Conservation (phyloP, 202 grass and related monocot genomes). For the Bolboschoenoplectus hybrid region DNA sequence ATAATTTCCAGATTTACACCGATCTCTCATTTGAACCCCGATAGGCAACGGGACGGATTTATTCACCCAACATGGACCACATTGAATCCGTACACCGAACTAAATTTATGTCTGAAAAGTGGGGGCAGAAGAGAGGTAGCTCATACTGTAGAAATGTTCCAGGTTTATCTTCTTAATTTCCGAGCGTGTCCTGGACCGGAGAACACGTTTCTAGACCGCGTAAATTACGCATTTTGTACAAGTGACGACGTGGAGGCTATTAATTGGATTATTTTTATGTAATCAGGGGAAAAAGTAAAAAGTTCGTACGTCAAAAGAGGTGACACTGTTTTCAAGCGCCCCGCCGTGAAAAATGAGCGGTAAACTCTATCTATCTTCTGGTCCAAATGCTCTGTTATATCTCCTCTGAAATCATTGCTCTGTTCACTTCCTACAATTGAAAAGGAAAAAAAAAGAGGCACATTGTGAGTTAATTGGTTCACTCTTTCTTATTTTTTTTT, state of each 20-base stretch:
- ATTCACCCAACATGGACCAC: background rate
- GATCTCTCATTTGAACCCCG: background rate
- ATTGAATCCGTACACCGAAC: constrained; percentile 4
- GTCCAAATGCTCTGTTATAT: background rate
- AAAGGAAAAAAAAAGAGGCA: background rate
- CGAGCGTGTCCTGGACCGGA: background rate
- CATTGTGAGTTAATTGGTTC: background rate
- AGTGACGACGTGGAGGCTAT: background rate
- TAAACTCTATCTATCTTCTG: constrained; percentile 20
- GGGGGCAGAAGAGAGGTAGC: no score
- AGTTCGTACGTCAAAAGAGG: background rate
- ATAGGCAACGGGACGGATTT: background rate
- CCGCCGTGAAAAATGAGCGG: constrained; percentile 41
- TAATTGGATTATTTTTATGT: background rate
- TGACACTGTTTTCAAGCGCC: background rate
- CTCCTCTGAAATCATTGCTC: constrained; percentile 1
- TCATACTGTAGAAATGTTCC: background rate
- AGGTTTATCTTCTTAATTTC: background rate
- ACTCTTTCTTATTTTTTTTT: background rate
- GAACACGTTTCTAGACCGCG: background rate
- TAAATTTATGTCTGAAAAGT: background rate
- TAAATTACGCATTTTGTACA: background rate
- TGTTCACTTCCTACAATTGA: background rate
- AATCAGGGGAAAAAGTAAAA: constrained; percentile 4
- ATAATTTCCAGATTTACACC: constrained; percentile 4